Conservation (phyloP, 2,329 filamentous ascomycete genomes). For the Parastagonospora avenae region DNA sequence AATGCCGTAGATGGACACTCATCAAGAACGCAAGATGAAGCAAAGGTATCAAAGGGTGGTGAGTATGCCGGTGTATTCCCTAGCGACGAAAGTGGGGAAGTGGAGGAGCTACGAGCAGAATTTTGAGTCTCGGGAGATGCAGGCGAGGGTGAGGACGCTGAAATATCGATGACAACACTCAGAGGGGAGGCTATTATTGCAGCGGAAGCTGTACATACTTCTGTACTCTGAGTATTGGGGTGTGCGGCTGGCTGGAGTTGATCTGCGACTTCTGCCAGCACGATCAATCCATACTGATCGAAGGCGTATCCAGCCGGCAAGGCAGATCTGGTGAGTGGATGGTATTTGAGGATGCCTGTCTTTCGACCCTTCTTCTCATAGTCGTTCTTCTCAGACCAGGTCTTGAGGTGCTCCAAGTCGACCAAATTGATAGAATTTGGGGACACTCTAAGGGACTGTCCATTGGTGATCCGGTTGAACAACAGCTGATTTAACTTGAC, state of each 20-base stretch:
- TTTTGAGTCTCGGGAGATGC: neutral
- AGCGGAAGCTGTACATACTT: conserved; percentile 1
- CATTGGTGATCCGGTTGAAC: conserved; percentile 4
- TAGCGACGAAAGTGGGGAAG: conserved; percentile 4
- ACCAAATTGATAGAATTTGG: conserved; percentile 7
- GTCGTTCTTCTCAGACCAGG: conserved; percentile 5
- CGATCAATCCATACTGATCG: conserved; percentile 12
- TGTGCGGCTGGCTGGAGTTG: conserved; percentile 1
- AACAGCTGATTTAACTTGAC: conserved; percentile 16
- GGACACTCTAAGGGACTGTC: neutral
- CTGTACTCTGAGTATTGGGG: neutral
- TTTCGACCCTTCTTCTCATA: conserved; percentile 6
- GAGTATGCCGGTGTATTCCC: neutral
- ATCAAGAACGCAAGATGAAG: neutral
- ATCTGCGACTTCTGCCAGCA: conserved; percentile 1
- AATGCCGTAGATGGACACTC: neutral
- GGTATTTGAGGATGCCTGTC: conserved; percentile 4
- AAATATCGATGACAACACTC: neutral
- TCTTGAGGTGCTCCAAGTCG: conserved; percentile 10
- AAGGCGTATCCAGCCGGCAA: conserved; percentile 11
- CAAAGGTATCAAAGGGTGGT: neutral
- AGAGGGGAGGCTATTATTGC: too few species aligned
- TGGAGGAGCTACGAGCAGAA: conserved; percentile 1
- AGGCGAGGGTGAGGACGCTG: too few species aligned
- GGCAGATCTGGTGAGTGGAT: conserved; percentile 2